Base-by-base conservation (phyloP, 495 filamentous ascomycete species). In the Aspergillus olivimuriae region DNA sequence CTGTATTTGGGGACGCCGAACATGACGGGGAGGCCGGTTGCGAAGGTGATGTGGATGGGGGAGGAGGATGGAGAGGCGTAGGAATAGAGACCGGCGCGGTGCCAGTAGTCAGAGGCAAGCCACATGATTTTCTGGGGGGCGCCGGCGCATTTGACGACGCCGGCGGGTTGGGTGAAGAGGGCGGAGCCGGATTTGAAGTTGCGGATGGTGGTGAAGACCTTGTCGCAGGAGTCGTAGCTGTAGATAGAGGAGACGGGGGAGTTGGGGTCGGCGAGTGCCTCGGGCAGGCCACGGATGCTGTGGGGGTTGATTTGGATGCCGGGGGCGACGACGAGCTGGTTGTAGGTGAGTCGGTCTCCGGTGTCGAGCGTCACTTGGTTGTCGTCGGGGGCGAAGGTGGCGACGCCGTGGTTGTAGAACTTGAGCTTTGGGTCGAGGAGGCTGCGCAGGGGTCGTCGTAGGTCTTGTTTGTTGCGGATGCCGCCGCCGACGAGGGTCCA, bases 61-160 rank as follows among this genome's bases (percentile, higher is more conserved):
- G 77, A 81, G 5, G 28, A 24, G 21, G 62, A 47, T 2, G 65
- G 53, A 34, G 63, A 56, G 19, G 40, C 42, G 4, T 68, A 55
- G 44, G 78, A 65, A 57, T 83, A 80, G 2, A 81, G 63, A 19
- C 80, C 82, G 5, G 71, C 70, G 19, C 62, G 58, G 60, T 76
- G 73, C 82, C 82, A 85, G 53, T 80, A 65, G 37, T 82, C 78
- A 39, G 82, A 62, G 0, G 82, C 81, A 22, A 85, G 73, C 82
- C 82, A 85, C 79, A 84, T 77, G 57, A 76, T 65, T 61, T 85
- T 85, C 51, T 85, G 82, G 6, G 82, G 82, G 0, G 80, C 82
- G 20, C 82, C 82, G 2, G 82, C 82, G 48, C 82, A 85, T 57
- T 85, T 85, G 53, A 85, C 68, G 15, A 76, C 61, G 32, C 82